Evolutionary conservation across 768 basidiomycete species (phyloP).

Genomic region (Ramaria sp.): DNA sequence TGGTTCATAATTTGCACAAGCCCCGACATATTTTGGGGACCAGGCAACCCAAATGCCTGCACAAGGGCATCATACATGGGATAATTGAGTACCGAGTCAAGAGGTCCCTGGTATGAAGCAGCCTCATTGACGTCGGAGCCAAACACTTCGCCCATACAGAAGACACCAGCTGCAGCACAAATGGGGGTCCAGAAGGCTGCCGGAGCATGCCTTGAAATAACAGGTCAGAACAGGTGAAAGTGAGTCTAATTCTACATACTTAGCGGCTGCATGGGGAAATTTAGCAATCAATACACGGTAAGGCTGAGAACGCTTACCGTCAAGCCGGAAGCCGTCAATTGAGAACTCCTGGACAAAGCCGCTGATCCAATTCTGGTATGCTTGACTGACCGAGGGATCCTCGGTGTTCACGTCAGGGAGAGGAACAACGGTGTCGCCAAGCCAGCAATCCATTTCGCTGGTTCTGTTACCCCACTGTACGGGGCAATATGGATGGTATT

Average conservation of each 20-base stretch:
- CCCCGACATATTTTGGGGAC: conserved; percentile 49
- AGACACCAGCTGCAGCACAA: conserved; percentile 65
- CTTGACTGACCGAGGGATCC: conserved; percentile 47
- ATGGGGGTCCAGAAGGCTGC: conserved; percentile 70
- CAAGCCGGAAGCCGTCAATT: conserved; percentile 84
- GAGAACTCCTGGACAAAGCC: conserved; percentile 56
- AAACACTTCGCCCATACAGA: conserved; percentile 79
- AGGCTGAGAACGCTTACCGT: conserved; percentile 30
- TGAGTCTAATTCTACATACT: conserved; percentile 17
- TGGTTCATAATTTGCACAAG: conserved; percentile 41
- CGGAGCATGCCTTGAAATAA: conserved; percentile 47
- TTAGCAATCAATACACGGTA: neutral
- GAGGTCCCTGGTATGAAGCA: conserved; percentile 50
- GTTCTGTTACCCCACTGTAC: conserved; percentile 62
- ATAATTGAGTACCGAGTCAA: conserved; percentile 66
- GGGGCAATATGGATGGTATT: conserved; percentile 72
- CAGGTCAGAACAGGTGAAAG: conserved; percentile 11
- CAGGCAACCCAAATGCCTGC: conserved; percentile 62
- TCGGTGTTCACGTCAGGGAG: conserved; percentile 74
- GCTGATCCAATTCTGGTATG: conserved; percentile 60
- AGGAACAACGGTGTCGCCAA: conserved; percentile 66
- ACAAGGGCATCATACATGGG: conserved; percentile 57
- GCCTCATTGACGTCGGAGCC: conserved; percentile 37
- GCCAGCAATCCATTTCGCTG: conserved; percentile 70
- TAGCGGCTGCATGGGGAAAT: conserved; percentile 18